phyloP scores from a whole-genome alignment of 1,284 basidiomycete species.

The Neotropicomus parvogracilis region DNA sequence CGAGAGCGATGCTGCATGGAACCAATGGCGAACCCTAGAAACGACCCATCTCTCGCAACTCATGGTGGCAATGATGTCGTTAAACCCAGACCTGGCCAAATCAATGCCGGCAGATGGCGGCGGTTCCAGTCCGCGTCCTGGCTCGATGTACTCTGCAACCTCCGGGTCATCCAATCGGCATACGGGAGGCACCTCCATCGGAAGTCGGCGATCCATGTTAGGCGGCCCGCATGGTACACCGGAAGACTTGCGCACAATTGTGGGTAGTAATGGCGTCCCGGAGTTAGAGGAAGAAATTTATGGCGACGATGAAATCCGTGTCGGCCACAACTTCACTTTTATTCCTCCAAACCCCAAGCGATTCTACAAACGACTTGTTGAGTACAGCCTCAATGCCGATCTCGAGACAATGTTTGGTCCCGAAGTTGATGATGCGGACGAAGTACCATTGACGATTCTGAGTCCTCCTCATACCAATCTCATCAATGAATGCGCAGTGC shows the following conservation, averaged over 20 bases:
- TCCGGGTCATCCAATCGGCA: conserved; percentile 44
- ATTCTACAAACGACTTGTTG: conserved; percentile 82
- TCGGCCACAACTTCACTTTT: conserved; percentile 78
- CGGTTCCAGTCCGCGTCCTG: conserved; percentile 47
- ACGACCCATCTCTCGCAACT: conserved; percentile 82
- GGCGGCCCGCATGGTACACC: conserved; percentile 17
- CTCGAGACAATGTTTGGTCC: conserved; percentile 85
- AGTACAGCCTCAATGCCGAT: conserved; percentile 82
- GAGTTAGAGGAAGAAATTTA: conserved; percentile 45
- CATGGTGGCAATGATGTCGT: conserved; percentile 84
- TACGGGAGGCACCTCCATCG: conserved; percentile 45
- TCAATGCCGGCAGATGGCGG: conserved; percentile 59
- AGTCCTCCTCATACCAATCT: conserved; percentile 78
- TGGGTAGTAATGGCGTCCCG: conserved; percentile 33
- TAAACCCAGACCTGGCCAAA: conserved; percentile 85
- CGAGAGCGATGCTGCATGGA: conserved; percentile 74
- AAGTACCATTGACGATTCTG: conserved; percentile 94
- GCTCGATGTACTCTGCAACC: conserved; percentile 48
- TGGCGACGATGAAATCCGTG: conserved; percentile 64
- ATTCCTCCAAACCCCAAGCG: conserved; percentile 87
- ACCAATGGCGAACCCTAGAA: conserved; percentile 83
- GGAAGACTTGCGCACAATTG: conserved; percentile 2
- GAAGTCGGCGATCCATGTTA: conserved; percentile 61
- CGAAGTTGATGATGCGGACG: conserved; percentile 89
- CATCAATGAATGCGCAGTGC: conserved; percentile 81